phyloP scores from a whole-genome alignment of 768 basidiomycete species.

The Pulveroboletus frians region DNA sequence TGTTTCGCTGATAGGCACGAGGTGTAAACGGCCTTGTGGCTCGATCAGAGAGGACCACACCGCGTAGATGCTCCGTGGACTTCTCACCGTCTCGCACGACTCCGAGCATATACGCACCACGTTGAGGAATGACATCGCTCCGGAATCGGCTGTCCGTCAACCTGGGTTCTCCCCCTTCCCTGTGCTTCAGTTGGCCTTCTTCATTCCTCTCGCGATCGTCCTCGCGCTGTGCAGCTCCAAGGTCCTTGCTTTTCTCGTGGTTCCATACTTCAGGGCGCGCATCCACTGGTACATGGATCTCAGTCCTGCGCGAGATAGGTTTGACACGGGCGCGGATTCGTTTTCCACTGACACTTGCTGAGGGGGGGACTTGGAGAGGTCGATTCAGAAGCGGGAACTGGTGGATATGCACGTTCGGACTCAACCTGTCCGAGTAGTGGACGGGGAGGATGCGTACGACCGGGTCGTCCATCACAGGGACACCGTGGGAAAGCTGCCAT shows the following conservation, averaged over 20 bases:
- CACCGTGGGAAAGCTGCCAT: constrained; percentile 15
- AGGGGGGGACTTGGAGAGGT: constrained; percentile 72
- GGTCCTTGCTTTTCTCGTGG: constrained; percentile 56
- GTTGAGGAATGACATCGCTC: constrained; percentile 66
- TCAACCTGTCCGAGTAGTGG: constrained; percentile 58
- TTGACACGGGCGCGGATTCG: constrained; percentile 71
- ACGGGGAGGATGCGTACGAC: constrained; percentile 67
- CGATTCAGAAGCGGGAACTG: constrained; percentile 76
- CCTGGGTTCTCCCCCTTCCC: constrained; percentile 54
- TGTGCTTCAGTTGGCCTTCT: constrained; percentile 41
- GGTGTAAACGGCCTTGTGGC: constrained; percentile 58
- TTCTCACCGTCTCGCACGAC: constrained; percentile 63
- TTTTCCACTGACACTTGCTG: constrained; percentile 67
- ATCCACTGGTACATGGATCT: constrained; percentile 81
- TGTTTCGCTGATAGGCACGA: constrained; percentile 72
- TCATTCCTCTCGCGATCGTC: constrained; percentile 81
- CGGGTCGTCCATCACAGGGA: constrained; percentile 44
- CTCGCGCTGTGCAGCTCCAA: constrained; percentile 61
- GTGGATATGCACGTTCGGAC: constrained; percentile 66
- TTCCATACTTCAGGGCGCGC: constrained; percentile 79
- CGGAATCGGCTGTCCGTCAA: constrained; percentile 65
- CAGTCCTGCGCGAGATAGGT: constrained; percentile 53
- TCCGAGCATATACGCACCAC: constrained; percentile 70
- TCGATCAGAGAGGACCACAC: constrained; percentile 8
- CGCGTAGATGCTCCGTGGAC: neutral